These are phyloP conservation scores for Pseudopyrenochaeta lycopersici DNA, from an alignment of 2,329 filamentous ascomycete species.

Conservation along the genomic window DNA sequence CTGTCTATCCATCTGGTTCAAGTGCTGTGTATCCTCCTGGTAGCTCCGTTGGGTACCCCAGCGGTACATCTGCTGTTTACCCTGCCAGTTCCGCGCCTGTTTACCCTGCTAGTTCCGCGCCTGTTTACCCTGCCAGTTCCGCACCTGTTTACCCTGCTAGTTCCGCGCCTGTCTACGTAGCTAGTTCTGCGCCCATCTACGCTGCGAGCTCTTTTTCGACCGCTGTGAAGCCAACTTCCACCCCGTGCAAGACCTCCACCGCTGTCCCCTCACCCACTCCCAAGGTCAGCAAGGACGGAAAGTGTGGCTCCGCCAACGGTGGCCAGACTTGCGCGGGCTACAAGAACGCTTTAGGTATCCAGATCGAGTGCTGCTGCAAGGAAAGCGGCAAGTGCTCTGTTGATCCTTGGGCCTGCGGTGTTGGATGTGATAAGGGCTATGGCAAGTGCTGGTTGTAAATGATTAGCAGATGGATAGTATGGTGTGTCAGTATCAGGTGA, in stretches of 20 bases:
- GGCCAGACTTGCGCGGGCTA: constrained; percentile 39
- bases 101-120: constrained; percentile 3
- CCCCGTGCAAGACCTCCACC: constrained; percentile 18
- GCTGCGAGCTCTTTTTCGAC: constrained; percentile 9
- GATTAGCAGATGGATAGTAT: background rate
- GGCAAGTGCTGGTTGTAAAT: constrained; percentile 36
- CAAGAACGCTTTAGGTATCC: constrained; percentile 23
- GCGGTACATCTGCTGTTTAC: background rate
- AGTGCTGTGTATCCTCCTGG: background rate
- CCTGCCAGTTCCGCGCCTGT: constrained; percentile 1
- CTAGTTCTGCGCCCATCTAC: constrained; percentile 8
- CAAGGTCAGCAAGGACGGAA: constrained; percentile 32
- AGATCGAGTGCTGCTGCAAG: constrained; percentile 38
- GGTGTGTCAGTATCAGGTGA: background rate
- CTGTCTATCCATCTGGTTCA: background rate
- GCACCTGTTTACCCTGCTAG: constrained; percentile 5
- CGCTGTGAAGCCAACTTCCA: constrained; percentile 19
- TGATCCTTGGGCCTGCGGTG: constrained; percentile 30
- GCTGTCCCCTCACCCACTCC: constrained; percentile 22
- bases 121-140: background rate
- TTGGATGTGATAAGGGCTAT: constrained; percentile 39
- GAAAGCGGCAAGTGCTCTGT: constrained; percentile 29
- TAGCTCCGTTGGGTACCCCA: background rate
- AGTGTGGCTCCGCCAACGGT: constrained; percentile 30
- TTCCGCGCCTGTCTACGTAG: constrained; percentile 3